Evolutionary conservation across 495 filamentous ascomycete species (phyloP), one percentile per base, ranked within the genome.

Genomic region (Tuber umbilicatum): DNA sequence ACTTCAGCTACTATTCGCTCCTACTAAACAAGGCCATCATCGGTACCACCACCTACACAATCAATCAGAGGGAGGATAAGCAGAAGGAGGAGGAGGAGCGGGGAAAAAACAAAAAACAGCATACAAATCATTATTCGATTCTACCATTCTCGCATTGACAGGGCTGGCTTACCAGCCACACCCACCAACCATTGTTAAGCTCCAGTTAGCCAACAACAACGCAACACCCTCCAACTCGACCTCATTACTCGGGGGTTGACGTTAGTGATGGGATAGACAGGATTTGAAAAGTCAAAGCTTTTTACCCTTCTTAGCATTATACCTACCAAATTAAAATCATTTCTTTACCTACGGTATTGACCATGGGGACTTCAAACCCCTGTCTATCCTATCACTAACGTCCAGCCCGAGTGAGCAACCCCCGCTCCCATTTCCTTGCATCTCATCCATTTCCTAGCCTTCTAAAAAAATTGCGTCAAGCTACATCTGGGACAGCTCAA

Each of bases 401-500:
- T n/a, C n/a, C n/a, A n/a, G n/a, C n/a, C n/a, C n/a, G n/a, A n/a
- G n/a, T n/a, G n/a, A n/a, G n/a, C n/a, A n/a, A n/a, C 43, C 43
- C 43, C 43, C 17, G 43, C 43, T 47, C 43, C 43, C 43, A 23
- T 47, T 47, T 21, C 43, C 43, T 47, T 47, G 17, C 43, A 47
- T 47, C 43, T 47, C 43, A 47, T 47, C 43, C 43, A 47, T 47
- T 47, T 47, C 1, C 19, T 23, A 47, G 43, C 23, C 43, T 47
- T 47, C 43, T 23, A 47, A 47, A 47, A 47, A 23, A 47, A 47
- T 47, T 74, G 42, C 68, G 45, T 64, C 68, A 41, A 67, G 45
- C 21, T 73, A 39, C 19, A 72, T 31, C 67, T 45, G 67, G 45
- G 43, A 43, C 55, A 70, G 40, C 50, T 74, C 39, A 37, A 70